A percentile compares a stretch with the other conserved stretches of the same genome.
phyloP scores from a whole-genome alignment of 1,284 basidiomycete species.

The Acaromyces ingoldii region DNA sequence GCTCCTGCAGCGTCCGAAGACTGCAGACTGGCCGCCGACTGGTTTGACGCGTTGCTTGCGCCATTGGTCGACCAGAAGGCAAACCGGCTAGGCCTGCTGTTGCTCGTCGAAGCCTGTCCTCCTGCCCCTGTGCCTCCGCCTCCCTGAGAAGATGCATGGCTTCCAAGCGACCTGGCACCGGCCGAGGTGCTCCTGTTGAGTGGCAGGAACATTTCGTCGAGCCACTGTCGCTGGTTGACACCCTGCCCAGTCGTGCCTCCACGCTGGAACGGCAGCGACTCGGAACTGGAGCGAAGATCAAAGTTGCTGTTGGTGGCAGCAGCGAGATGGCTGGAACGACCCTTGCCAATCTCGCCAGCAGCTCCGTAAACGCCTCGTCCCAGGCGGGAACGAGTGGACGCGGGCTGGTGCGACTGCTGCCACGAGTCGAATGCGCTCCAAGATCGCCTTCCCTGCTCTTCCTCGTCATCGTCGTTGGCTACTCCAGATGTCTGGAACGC shows the following conservation, averaged over 20 bases:
- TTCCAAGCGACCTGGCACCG: neutral
- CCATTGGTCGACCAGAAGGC: slow-evolving; percentile 1
- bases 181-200: neutral
- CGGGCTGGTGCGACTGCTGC: slow-evolving; percentile 6
- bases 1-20: no score
- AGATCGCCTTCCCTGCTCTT: slow-evolving; percentile 30
- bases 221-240: neutral
- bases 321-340: neutral
- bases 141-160: no score
- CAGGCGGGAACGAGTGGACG: neutral
- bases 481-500: slow-evolving; percentile 29
- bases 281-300: neutral
- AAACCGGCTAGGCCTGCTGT: slow-evolving; percentile 1
- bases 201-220: slow-evolving; percentile 3
- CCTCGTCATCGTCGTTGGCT: slow-evolving; percentile 15
- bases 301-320: neutral
- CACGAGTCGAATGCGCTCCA: slow-evolving; percentile 41
- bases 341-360: neutral
- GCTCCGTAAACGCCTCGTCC: neutral
- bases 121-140: no score
- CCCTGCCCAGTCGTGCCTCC: neutral
- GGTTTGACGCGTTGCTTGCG: neutral
- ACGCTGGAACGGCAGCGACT: neutral
- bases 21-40: no score
- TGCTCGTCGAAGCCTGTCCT: neutral